Evolutionary conservation across 2,329 filamentous ascomycete genomes (phyloP), one percentile per base, ranked within the genome.

Genomic region (Sordariomycetes sp.): DNA sequence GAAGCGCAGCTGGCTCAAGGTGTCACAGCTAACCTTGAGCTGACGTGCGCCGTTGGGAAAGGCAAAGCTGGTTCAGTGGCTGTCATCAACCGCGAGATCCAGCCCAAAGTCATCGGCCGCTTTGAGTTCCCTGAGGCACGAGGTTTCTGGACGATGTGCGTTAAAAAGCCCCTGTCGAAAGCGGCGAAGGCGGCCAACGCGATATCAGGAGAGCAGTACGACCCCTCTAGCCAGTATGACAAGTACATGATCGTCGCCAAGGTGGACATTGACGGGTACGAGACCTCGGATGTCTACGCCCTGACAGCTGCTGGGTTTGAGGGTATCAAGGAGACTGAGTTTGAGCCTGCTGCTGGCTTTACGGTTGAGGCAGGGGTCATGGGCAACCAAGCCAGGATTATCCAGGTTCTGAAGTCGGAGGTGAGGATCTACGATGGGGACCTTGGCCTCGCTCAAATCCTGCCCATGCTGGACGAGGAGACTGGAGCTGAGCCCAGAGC

Each of bases 391-490:
- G 84, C 75, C 51, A 77, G 86, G 38, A 79, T 96, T 21, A 80
- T 96, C 12, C 92, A 96, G 51, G 81, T 94, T 3, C 68, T 94
- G 34, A 83, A 81, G 43, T 86, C 79, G 2, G 90, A 96, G 50
- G 77, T 96, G 17, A 75, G 90, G 39, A 90, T 82, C 40, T 98
- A 95, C 47, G 88, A 96, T 54, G 81, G 81, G 57, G 86, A 94
- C 55, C 73, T 98, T 39, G 85, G 82, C 9, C 70, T 98, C 34
- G 80, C 81, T 30, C 90, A 96, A 50, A 96, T 98, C 35, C 72
- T 95, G 32, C 86, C 88, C 1, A 86, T 96, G 72, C 75, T 86
- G 41, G 92, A 96, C 47, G 92, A 94, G 47, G 85, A 92, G 43
- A 88, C 81, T 0, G 87, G 83, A 10, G 79, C 75, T 15, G 86